These are phyloP conservation scores for Baudoinia panamericana DNA, from an alignment of 495 filamentous ascomycete species.

Conservation along the genomic window DNA sequence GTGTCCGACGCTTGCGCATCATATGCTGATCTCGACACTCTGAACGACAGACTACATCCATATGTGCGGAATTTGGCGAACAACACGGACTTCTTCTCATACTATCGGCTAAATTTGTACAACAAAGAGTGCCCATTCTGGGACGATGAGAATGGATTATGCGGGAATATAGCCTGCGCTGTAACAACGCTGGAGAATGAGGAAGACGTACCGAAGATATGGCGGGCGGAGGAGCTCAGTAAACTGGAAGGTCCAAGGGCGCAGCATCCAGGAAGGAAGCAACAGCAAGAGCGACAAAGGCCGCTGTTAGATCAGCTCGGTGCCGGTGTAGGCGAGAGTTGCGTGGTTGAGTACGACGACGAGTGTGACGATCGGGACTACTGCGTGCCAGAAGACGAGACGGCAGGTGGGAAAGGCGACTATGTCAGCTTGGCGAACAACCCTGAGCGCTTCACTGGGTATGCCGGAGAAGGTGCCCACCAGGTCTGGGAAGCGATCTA, in stretches of 20 bases:
- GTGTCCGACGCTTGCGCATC: constrained; percentile 86
- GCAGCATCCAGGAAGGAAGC: constrained; percentile 63
- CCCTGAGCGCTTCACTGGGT: constrained; percentile 90
- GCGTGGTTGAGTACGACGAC: constrained; percentile 93
- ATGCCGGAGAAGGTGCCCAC: constrained; percentile 64
- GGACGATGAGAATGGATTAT: constrained; percentile 85
- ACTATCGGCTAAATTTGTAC: constrained; percentile 94
- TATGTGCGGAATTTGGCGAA: constrained; percentile 67
- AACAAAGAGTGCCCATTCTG: constrained; percentile 93
- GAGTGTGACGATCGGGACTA: constrained; percentile 97
- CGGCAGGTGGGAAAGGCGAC: constrained; percentile 73
- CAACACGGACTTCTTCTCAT: constrained; percentile 91
- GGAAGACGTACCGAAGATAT: constrained; percentile 79
- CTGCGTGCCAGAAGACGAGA: constrained; percentile 91
- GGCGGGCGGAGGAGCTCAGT: constrained; percentile 82
- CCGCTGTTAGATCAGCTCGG: constrained; percentile 76
- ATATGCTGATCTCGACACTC: constrained; percentile 70
- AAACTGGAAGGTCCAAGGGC: constrained; percentile 89
- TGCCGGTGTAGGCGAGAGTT: constrained; percentile 80
- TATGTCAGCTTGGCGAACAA: constrained; percentile 92
- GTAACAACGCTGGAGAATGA: constrained; percentile 96
- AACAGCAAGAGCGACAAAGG: constrained; percentile 50
- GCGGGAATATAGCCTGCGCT: constrained; percentile 92
- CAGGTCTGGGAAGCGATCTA: constrained; percentile 97
- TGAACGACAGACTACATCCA: constrained; percentile 70